Percentiles rank a stretch among this genome's conserved stretches.
Conservation (phyloP, 345 rosid species). For the Acer saccharum region DNA sequence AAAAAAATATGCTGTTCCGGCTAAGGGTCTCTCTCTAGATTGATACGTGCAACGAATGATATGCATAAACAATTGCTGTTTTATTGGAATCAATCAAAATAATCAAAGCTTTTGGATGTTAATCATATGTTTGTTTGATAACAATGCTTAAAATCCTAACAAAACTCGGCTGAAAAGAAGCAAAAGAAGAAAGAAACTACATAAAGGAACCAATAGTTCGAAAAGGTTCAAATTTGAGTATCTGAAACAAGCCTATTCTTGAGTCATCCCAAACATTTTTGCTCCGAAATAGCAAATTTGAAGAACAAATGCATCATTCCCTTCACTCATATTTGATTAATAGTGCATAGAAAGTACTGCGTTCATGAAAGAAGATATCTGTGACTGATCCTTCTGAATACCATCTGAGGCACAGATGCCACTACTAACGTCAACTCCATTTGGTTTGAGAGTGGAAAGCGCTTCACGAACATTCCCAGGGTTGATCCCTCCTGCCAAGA, state of each 20-base stretch:
- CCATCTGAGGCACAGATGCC: slow-evolving; percentile 79
- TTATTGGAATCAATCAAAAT: neutral
- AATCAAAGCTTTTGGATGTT: neutral
- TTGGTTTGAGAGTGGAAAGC: slow-evolving; percentile 56
- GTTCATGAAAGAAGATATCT: slow-evolving; percentile 60
- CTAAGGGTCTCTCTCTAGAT: neutral
- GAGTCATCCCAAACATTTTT: neutral
- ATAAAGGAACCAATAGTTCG: neutral
- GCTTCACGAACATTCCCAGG: slow-evolving; percentile 68
- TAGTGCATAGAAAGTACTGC: slow-evolving; percentile 48
- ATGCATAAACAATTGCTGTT: neutral
- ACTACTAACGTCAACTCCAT: slow-evolving; percentile 86
- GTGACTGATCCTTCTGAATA: slow-evolving; percentile 57
- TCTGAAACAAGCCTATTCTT: neutral
- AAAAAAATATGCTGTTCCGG: neutral
- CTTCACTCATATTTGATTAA: slow-evolving; percentile 23
- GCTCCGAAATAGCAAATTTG: neutral
- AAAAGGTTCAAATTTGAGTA: neutral
- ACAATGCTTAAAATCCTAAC: neutral
- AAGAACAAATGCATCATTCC: neutral
- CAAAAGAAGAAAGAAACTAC: neutral
- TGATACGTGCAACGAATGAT: neutral
- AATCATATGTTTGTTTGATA: neutral
- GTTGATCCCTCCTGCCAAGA: slow-evolving; percentile 85
- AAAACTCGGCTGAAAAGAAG: neutral